Conservation (phyloP, 2,329 filamentous ascomycete species). For the Fusarium palustre region DNA sequence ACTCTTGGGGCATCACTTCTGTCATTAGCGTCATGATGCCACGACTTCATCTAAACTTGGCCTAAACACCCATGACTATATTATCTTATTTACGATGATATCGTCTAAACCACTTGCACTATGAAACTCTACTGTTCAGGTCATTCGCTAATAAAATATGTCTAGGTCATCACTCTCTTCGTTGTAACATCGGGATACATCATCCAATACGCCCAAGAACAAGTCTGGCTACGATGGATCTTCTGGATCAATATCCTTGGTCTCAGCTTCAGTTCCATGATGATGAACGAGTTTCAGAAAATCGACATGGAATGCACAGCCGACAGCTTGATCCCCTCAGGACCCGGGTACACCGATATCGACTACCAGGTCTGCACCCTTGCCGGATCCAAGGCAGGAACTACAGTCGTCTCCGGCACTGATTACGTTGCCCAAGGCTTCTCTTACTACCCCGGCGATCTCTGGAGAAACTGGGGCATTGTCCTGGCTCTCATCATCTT, state of each 20-base stretch:
- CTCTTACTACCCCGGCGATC: slow-evolving; percentile 71
- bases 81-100: no score
- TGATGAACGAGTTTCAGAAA: slow-evolving; percentile 86
- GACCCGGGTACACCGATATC: slow-evolving; percentile 76
- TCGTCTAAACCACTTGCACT: no score
- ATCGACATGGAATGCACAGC: slow-evolving; percentile 76
- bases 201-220: slow-evolving; percentile 80
- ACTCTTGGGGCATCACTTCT: no score
- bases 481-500: slow-evolving; percentile 79
- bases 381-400: slow-evolving; percentile 75
- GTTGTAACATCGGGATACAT: slow-evolving; percentile 85
- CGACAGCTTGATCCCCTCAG: slow-evolving; percentile 76
- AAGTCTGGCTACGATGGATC: slow-evolving; percentile 84
- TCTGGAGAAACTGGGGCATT: slow-evolving; percentile 89
- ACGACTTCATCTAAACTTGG: no score
- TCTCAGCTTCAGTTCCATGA: slow-evolving; percentile 79
- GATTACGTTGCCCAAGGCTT: slow-evolving; percentile 78
- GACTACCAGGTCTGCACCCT: slow-evolving; percentile 85
- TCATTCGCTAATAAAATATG: no score
- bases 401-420: slow-evolving; percentile 70
- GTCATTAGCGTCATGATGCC: no score
- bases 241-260: slow-evolving; percentile 82
- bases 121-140: no score
- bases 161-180: slow-evolving; percentile 74
- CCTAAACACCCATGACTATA: no score